Percentiles rank a stretch among this genome's conserved stretches.
These are phyloP conservation scores for Pythium monospermum DNA, from an alignment of 352 stramenopile genomes.

Conservation along the genomic window DNA sequence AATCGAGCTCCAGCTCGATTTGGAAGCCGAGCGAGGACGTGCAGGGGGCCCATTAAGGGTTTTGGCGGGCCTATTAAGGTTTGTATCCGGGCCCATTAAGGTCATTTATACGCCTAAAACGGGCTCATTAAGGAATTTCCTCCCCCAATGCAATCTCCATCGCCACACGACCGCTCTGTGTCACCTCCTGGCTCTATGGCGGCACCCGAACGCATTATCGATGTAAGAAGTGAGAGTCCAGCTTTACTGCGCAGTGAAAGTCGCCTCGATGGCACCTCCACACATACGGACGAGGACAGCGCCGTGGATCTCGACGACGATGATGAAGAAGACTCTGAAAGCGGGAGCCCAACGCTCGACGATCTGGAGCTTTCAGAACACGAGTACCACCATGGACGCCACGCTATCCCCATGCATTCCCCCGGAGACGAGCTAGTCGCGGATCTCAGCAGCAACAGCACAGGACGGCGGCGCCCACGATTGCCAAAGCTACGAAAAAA, in stretches of 20 bases:
- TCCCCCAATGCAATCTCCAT: conserved; percentile 15
- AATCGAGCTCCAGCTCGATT: too few relatives aligned
- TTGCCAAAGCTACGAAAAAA: conserved; percentile 31
- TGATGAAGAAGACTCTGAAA: conserved; percentile 9
- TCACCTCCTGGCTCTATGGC: conserved; percentile 2
- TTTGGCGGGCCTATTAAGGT: not conserved
- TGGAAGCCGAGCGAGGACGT: too few relatives aligned
- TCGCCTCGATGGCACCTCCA: not conserved
- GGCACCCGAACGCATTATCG: conserved; percentile 13
- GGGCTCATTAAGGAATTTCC: too few relatives aligned
- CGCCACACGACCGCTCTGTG: not conserved
- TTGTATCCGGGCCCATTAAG: not conserved
- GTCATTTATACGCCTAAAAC: not conserved
- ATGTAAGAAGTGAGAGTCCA: conserved; percentile 17
- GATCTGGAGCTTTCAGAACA: conserved; percentile 31
- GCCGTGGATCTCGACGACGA: conserved; percentile 15
- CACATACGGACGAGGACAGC: conserved; percentile 3
- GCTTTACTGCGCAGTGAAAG: conserved; percentile 9
- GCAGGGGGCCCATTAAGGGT: too few relatives aligned
- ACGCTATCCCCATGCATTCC: conserved; percentile 66
- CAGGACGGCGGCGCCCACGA: conserved; percentile 17
- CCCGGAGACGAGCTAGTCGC: conserved; percentile 41
- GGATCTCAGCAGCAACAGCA: conserved; percentile 27
- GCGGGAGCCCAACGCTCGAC: conserved; percentile 15
- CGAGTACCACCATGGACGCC: conserved; percentile 44